These are phyloP conservation scores for Neurospora sp. DNA, from an alignment of 2,329 filamentous ascomycete genomes.

Conservation along the genomic window DNA sequence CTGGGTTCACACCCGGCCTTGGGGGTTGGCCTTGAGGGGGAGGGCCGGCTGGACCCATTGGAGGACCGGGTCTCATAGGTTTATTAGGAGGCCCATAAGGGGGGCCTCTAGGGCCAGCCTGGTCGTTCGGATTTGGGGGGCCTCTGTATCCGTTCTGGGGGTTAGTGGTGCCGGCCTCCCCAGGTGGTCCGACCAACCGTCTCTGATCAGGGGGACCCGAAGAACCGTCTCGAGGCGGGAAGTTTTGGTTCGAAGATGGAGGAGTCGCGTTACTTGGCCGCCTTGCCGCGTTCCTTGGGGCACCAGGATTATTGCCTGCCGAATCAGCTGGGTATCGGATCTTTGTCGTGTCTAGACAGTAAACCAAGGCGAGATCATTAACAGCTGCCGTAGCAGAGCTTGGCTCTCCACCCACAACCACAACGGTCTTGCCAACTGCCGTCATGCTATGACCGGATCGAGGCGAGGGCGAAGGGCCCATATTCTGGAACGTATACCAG, in stretches of 20 bases:
- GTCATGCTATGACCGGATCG: slow-evolving; percentile 98
- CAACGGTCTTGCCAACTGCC: slow-evolving; percentile 80
- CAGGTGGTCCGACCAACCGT: slow-evolving; percentile 31
- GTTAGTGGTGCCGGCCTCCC: slow-evolving; percentile 25
- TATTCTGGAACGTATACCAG: slow-evolving; percentile 99
- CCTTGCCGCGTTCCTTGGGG: slow-evolving; percentile 16
- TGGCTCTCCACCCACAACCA: slow-evolving; percentile 88
- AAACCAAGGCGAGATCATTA: slow-evolving; percentile 78
- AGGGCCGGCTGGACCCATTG: slow-evolving; percentile 34
- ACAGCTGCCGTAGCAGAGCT: slow-evolving; percentile 75
- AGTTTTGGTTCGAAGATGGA: slow-evolving; percentile 24
- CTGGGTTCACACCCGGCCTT: slow-evolving; percentile 34
- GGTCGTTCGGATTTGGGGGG: slow-evolving; percentile 21
- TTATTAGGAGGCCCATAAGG: slow-evolving; percentile 26
- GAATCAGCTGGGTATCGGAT: slow-evolving; percentile 89
- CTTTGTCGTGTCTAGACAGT: slow-evolving; percentile 88
- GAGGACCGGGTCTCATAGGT: slow-evolving; percentile 21
- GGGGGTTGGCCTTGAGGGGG: slow-evolving; percentile 47
- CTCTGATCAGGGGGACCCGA: slow-evolving; percentile 41
- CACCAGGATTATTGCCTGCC: slow-evolving; percentile 22
- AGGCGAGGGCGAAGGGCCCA: slow-evolving; percentile 90
- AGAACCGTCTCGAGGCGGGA: slow-evolving; percentile 41
- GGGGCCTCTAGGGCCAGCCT: slow-evolving; percentile 24
- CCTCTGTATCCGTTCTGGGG: slow-evolving; percentile 32
- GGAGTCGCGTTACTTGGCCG: slow-evolving; percentile 25